These are phyloP conservation scores for Posidonia australis DNA, from an alignment of 106 monocot species.

Conservation along the genomic window DNA sequence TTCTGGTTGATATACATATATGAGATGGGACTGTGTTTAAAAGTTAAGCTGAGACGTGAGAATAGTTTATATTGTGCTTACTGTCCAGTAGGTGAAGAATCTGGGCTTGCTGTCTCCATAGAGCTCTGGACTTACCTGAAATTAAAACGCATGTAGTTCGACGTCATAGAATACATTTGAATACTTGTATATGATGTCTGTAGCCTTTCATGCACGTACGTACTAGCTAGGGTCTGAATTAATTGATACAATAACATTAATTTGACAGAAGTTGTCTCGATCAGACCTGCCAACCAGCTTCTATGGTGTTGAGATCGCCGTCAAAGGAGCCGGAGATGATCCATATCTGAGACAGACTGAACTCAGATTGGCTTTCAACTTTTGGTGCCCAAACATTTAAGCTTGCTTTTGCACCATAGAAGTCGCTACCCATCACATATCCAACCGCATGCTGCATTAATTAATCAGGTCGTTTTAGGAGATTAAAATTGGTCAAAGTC, in stretches of 20 bases:
- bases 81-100: constrained; percentile 34
- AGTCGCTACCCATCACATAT: constrained; percentile 13
- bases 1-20: neutral
- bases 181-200: neutral
- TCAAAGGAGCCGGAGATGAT: constrained; percentile 25
- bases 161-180: neutral
- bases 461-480: neutral
- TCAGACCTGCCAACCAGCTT: constrained; percentile 21
- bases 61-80: constrained; percentile 2
- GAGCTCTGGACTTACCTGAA: constrained; percentile 24
- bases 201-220: neutral
- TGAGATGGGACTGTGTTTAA: too few relatives aligned
- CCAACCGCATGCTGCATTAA: constrained; percentile 25
- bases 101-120: constrained; percentile 20
- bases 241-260: neutral
- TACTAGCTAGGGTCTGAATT: neutral
- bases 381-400: constrained; percentile 24
- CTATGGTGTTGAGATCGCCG: constrained; percentile 27
- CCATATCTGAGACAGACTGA: constrained; percentile 30
- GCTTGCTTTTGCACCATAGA: constrained; percentile 27
- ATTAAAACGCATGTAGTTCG: neutral
- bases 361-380: constrained; percentile 14
- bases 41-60: neutral
- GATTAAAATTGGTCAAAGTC: too few relatives aligned
- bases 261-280: too few relatives aligned